These are phyloP conservation scores for Kwoniella sp. DNA, from an alignment of 768 basidiomycete genomes.

Conservation along the genomic window DNA sequence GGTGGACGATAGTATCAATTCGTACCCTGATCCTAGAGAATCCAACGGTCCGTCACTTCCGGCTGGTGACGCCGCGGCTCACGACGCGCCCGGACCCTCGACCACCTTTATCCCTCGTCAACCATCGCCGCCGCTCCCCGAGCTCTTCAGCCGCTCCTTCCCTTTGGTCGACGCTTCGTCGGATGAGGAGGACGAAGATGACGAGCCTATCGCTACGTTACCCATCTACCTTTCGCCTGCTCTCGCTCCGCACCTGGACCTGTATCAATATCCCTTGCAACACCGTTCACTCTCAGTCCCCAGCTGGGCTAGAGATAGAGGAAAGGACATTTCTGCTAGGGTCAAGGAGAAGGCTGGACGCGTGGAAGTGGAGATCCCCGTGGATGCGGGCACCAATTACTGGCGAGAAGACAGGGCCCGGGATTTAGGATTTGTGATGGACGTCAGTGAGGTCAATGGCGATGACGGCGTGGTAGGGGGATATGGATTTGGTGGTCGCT, in stretches of 20 bases:
- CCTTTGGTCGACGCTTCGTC: constrained; percentile 8
- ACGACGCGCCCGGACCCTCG: constrained; percentile 35
- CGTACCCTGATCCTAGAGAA: constrained; percentile 20
- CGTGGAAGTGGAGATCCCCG: constrained; percentile 50
- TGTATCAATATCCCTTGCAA: constrained; percentile 50
- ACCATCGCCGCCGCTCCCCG: constrained; percentile 33
- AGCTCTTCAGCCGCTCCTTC: constrained; percentile 9
- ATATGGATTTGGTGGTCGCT: constrained; percentile 29
- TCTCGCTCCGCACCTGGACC: constrained; percentile 36
- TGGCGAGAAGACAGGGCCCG: constrained; percentile 49
- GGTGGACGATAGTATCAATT: constrained; percentile 21
- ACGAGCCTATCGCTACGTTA: constrained; percentile 38
- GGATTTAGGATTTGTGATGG: constrained; percentile 40
- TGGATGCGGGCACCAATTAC: constrained; percentile 40
- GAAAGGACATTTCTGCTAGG: constrained; percentile 39
- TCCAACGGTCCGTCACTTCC: constrained; percentile 6
- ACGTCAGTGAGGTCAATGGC: constrained; percentile 24
- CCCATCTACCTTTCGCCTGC: constrained; percentile 49
- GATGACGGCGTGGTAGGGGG: constrained; percentile 28
- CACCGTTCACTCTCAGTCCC: constrained; percentile 32
- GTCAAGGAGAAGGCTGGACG: constrained; percentile 43
- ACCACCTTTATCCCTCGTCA: constrained; percentile 29
- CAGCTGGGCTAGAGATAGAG: constrained; percentile 32
- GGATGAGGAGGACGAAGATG: constrained; percentile 31
- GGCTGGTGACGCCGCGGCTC: background rate